phyloP scores from a whole-genome alignment of 805 yeast genomes.

The Sungouiozyma intestinalis region DNA sequence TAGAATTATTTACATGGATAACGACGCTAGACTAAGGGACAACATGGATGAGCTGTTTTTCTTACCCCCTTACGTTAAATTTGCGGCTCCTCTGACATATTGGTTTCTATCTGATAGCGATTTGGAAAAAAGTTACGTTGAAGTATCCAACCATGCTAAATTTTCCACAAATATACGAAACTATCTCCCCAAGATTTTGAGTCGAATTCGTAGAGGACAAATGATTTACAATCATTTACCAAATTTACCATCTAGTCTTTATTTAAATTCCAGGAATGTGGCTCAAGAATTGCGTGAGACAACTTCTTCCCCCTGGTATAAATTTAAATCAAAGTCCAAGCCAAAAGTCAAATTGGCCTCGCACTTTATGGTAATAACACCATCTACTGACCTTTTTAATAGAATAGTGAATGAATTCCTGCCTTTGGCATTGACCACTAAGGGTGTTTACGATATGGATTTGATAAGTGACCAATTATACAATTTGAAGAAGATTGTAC shows the following conservation, averaged over 20 bases:
- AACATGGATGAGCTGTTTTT: conserved; percentile 44
- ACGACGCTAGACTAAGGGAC: conserved; percentile 38
- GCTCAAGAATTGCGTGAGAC: conserved; percentile 13
- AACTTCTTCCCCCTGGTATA: conserved; percentile 1
- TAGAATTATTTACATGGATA: conserved; percentile 46
- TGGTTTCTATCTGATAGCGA: conserved; percentile 28
- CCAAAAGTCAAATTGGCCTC: conserved; percentile 29
- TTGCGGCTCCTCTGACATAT: conserved; percentile 40
- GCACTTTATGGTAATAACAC: conserved; percentile 53
- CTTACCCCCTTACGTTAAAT: conserved; percentile 34
- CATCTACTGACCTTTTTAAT: conserved; percentile 28
- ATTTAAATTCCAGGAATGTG: conserved; percentile 18
- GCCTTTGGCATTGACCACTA: conserved; percentile 12
- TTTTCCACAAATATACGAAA: conserved; percentile 16
- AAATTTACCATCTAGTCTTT: conserved; percentile 20
- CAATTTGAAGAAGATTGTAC: conserved; percentile 18
- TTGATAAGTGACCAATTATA: conserved; percentile 22
- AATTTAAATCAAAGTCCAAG: conserved; percentile 15
- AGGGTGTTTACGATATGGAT: conserved; percentile 23
- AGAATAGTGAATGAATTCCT: conserved; percentile 13
- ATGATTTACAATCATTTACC: conserved; percentile 34
- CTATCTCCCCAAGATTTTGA: conserved; percentile 14
- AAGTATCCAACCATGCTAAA: conserved; percentile 12
- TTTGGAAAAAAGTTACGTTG: conserved; percentile 12
- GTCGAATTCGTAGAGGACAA: conserved; percentile 15